phyloP scores from a whole-genome alignment of 768 basidiomycete genomes.

The Hysterangium stoloniferum region DNA sequence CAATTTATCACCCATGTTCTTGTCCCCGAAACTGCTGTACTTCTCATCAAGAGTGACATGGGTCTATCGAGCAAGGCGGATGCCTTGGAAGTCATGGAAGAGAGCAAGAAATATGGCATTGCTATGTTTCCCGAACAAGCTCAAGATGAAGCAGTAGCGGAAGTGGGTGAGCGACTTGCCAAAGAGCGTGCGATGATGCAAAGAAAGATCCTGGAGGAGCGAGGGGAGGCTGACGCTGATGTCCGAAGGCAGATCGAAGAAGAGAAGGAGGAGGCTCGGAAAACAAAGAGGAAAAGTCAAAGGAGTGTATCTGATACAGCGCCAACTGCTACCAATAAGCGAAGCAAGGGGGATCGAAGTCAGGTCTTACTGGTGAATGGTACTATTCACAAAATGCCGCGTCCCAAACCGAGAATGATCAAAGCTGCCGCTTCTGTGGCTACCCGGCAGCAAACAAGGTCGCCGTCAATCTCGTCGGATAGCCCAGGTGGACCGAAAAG shows the following conservation, averaged over 20 bases:
- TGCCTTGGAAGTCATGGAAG: constrained; percentile 56
- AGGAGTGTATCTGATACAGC: no score
- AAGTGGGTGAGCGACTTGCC: constrained; percentile 33
- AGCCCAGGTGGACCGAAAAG: no score
- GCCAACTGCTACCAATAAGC: no score
- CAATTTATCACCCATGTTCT: constrained; percentile 80
- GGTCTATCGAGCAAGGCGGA: constrained; percentile 32
- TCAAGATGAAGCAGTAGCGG: constrained; percentile 24
- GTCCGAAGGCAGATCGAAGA: constrained; percentile 20
- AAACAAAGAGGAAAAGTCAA: not conserved
- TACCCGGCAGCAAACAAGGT: no score
- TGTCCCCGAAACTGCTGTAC: constrained; percentile 80
- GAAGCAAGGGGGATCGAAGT: no score
- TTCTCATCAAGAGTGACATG: constrained; percentile 78
- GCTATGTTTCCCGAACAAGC: constrained; percentile 74
- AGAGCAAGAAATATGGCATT: constrained; percentile 77
- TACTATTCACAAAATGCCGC: no score
- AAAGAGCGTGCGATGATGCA: constrained; percentile 36
- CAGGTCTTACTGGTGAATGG: no score
- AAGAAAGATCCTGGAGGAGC: constrained; percentile 33
- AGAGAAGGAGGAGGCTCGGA: not conserved
- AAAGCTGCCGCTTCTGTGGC: no score
- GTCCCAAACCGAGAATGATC: no score
- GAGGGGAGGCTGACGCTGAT: constrained; percentile 29
- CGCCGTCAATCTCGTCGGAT: no score